Base-by-base conservation (phyloP, 2,329 filamentous ascomycete genomes). In the Cordyceps farinosa region DNA sequence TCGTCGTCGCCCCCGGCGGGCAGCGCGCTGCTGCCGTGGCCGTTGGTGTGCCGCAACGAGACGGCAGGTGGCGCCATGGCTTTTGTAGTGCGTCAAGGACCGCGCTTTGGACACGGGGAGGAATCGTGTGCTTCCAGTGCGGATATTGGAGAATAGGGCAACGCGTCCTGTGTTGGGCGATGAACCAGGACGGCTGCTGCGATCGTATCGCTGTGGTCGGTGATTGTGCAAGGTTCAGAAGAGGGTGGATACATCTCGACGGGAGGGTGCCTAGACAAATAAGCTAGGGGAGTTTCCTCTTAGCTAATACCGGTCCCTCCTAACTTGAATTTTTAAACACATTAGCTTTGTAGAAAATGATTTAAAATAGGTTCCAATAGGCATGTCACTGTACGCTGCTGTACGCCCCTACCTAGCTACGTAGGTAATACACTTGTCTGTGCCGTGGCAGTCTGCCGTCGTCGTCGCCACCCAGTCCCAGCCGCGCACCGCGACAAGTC, bases 1-100 rank as follows among this genome's bases (percentile, higher is more conserved):
- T 82, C 80, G 56, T 73, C 65, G 66, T 72, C 65, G 65, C 75
- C 63, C 22, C 69, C 9, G 67, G 67, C 38, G 66, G 67, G 34
- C 65, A 65, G 29, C 61, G 17, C 22, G 58, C 27, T 47, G 57
- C 36, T 34, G 17, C 32, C 48, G 32, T 15, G 27, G 34, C n/a
- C 22, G 45, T 22, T 32, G 36, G 54, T 32, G 45, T 65, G 64
- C 40, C 61, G 64, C 9, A 65, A 29, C 52, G 64, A 64, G 10
- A 60, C 52, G 60, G 60, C 62, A 5, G 45, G 45, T 36, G 38
- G 36, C 29, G 45, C 55, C 54, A 61, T 63, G n/a, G n/a, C 42
- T 34, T 10, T 27, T 50, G 40, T 40, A 9, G 5, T 22, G 3
- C 6, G 36, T 15, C 1, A 8, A 6, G 11, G 8, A 32, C 15